These are phyloP conservation scores for Fistulina hepatica DNA, from an alignment of 1,284 basidiomycete species.

Conservation along the genomic window DNA sequence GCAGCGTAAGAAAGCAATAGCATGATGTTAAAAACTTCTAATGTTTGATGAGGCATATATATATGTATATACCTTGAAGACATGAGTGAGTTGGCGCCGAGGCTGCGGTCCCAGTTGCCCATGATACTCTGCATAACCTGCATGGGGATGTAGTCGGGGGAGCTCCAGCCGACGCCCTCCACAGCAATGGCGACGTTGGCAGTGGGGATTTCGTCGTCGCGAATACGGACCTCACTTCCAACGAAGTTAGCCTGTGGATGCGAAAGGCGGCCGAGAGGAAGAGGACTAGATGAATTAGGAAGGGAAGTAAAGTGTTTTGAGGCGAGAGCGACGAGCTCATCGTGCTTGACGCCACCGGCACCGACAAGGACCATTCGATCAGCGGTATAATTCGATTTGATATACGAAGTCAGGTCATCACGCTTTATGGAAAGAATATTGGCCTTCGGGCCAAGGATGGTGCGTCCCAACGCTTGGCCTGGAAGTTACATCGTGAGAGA, in stretches of 20 bases:
- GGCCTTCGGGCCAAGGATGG: conserved; percentile 93
- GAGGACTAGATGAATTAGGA: conserved; percentile 80
- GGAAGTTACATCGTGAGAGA: too few species aligned
- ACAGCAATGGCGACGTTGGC: conserved; percentile 95
- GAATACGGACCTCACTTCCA: conserved; percentile 92
- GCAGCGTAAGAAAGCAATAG: too few species aligned
- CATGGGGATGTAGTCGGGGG: conserved; percentile 99
- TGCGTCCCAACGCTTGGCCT: conserved; percentile 92
- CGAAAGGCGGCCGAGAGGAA: conserved; percentile 74
- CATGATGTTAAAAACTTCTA: too few species aligned
- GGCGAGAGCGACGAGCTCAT: conserved; percentile 88
- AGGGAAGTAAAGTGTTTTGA: conserved; percentile 89
- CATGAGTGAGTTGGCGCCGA: conserved; percentile 84
- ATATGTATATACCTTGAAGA: too few species aligned
- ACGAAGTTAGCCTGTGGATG: conserved; percentile 77
- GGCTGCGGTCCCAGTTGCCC: conserved; percentile 98
- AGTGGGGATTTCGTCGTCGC: conserved; percentile 85
- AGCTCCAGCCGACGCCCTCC: conserved; percentile 96
- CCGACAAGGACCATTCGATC: conserved; percentile 99
- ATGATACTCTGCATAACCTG: conserved; percentile 97
- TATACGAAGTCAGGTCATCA: conserved; percentile 84
- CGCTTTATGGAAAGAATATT: conserved; percentile 96
- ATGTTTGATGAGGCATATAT: too few species aligned
- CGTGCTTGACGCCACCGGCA: conserved; percentile 90
- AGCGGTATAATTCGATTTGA: conserved; percentile 96